Conservation (phyloP, 139 green algal genomes). For the Chlorella sorokiniana region DNA sequence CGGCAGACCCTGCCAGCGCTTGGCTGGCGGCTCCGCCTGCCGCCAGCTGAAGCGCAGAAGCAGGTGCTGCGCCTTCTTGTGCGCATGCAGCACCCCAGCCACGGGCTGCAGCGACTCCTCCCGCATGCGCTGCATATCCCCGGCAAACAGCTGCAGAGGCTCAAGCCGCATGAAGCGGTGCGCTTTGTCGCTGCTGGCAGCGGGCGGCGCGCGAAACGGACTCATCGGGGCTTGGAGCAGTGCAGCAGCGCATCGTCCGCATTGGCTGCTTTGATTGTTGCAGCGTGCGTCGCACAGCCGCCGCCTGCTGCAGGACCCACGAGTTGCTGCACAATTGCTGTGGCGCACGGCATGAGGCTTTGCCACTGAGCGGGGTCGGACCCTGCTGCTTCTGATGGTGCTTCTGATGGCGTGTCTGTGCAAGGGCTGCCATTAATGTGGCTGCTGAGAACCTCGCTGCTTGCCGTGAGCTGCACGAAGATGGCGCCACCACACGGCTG, state of each 20-base stretch:
- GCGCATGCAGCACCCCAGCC: slow-evolving; percentile 18
- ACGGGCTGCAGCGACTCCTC: background rate
- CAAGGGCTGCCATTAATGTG: too few species aligned
- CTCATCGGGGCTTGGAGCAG: background rate
- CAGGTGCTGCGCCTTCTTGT: slow-evolving; percentile 24
- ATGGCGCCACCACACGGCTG: slow-evolving; percentile 14
- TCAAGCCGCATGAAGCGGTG: slow-evolving; percentile 7
- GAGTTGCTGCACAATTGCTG: background rate
- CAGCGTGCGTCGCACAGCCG: background rate
- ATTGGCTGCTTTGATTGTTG: background rate
- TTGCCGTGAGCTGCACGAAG: slow-evolving; percentile 9
- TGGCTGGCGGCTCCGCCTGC: too few species aligned
- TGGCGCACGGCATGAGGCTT: background rate
- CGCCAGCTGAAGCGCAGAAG: slow-evolving; percentile 1
- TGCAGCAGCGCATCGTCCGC: background rate
- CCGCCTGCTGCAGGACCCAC: background rate
- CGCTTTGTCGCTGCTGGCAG: background rate
- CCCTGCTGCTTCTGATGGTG: background rate
- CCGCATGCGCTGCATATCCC: background rate
- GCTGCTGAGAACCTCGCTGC: background rate
- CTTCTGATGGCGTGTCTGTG: too few species aligned
- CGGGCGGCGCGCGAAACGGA: background rate
- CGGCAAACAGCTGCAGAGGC: background rate
- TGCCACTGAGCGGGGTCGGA: too few species aligned
- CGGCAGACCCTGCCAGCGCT: background rate